These are phyloP conservation scores for Curvularia verruculosa DNA, from an alignment of 2,329 filamentous ascomycete species.

Conservation along the genomic window DNA sequence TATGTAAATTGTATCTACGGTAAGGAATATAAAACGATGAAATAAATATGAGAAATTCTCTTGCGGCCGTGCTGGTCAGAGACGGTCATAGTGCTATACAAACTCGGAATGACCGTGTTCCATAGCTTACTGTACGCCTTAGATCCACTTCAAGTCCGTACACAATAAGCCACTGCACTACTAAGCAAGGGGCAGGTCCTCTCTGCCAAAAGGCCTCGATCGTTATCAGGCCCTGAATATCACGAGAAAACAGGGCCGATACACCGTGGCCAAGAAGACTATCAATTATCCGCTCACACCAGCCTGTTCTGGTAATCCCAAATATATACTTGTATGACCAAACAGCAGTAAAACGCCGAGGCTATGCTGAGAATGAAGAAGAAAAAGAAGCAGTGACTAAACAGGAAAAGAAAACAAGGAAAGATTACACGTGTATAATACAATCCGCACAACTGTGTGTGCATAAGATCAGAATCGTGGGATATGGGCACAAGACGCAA, in stretches of 20 bases:
- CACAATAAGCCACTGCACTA: background rate
- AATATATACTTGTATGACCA: background rate
- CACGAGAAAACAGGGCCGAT: background rate
- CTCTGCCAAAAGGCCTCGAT: background rate
- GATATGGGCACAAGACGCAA: background rate
- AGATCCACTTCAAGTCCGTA: slow-evolving; percentile 5
- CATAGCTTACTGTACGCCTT: background rate
- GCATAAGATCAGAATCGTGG: background rate
- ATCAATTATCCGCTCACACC: background rate
- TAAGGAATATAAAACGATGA: background rate
- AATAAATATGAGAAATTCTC: background rate
- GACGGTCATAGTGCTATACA: background rate
- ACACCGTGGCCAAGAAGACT: background rate
- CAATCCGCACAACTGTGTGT: background rate
- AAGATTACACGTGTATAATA: slow-evolving; percentile 5
- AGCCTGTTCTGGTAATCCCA: background rate
- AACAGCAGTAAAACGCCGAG: background rate
- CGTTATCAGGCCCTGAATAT: background rate
- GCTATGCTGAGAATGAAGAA: background rate
- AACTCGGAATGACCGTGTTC: background rate
- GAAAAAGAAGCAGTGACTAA: background rate
- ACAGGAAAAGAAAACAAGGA: background rate
- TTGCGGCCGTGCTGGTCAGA: background rate
- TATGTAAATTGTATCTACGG: background rate
- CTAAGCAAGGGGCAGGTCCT: background rate